phyloP scores from a whole-genome alignment of 2,329 filamentous ascomycete genomes.

The Clarireedia hainanense region DNA sequence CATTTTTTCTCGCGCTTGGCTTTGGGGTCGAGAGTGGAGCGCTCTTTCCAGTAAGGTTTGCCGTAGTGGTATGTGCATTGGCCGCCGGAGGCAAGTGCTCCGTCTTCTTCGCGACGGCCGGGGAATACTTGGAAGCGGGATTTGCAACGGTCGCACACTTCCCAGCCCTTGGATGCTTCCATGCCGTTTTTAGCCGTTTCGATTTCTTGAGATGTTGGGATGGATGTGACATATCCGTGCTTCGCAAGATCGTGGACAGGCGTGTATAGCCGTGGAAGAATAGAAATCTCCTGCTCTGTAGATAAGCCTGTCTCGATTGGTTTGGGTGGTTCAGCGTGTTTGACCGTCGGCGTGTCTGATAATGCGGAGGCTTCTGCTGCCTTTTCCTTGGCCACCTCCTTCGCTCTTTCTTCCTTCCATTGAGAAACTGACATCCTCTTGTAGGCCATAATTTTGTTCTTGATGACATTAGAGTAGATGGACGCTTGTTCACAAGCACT shows the following conservation, averaged over 20 bases:
- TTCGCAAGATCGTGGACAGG: slow-evolving; percentile 54
- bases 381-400: slow-evolving; percentile 34
- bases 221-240: slow-evolving; percentile 66
- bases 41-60: slow-evolving; percentile 50
- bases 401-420: slow-evolving; percentile 59
- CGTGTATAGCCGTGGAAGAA: slow-evolving; percentile 56
- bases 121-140: slow-evolving; percentile 89
- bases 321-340: slow-evolving; percentile 36
- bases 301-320: slow-evolving; percentile 63
- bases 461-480: slow-evolving; percentile 79
- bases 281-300: slow-evolving; percentile 55
- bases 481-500: slow-evolving; percentile 58
- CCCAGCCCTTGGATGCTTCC: slow-evolving; percentile 64
- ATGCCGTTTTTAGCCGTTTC: slow-evolving; percentile 57
- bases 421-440: slow-evolving; percentile 65
- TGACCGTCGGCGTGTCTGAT: slow-evolving; percentile 21
- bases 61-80: slow-evolving; percentile 76
- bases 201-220: slow-evolving; percentile 61
- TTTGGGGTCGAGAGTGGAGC: slow-evolving; percentile 44
- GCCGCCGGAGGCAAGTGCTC: slow-evolving; percentile 67
- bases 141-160: slow-evolving; percentile 80
- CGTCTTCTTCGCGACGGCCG: slow-evolving; percentile 69
- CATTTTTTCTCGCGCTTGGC: slow-evolving; percentile 55
- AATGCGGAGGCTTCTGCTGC: slow-evolving; percentile 28
- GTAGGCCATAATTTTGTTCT: slow-evolving; percentile 67